Conservation (phyloP, 1,284 basidiomycete species). For the Trametes pubescens region DNA sequence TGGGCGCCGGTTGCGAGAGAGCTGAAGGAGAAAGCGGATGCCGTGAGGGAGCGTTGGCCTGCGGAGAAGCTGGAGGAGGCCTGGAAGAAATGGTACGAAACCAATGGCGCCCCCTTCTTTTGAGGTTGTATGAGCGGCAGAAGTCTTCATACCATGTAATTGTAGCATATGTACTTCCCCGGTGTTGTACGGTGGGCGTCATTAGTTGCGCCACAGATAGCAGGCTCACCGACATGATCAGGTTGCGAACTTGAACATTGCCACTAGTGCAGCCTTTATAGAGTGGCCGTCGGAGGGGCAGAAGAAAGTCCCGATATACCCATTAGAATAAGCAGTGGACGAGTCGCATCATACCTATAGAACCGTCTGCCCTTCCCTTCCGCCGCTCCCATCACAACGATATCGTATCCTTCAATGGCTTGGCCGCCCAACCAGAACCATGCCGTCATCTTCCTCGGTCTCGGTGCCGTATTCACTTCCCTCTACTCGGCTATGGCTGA, state of each 20-base stretch:
- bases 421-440: slow-evolving; percentile 77
- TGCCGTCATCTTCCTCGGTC: slow-evolving; percentile 82
- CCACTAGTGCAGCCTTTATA: too few species aligned
- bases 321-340: slow-evolving; percentile 25
- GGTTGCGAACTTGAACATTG: not conserved
- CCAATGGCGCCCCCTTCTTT: slow-evolving; percentile 30
- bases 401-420: slow-evolving; percentile 16
- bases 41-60: slow-evolving; percentile 57
- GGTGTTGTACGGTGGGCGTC: not conserved
- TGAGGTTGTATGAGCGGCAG: not conserved
- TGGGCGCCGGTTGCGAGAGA: slow-evolving; percentile 47
- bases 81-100: slow-evolving; percentile 38
- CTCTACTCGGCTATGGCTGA: slow-evolving; percentile 43
- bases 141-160: not conserved
- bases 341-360: slow-evolving; percentile 20
- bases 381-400: not conserved
- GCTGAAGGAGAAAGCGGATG: slow-evolving; percentile 56
- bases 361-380: slow-evolving; percentile 3
- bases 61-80: slow-evolving; percentile 36
- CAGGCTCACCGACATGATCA: slow-evolving; percentile 1
- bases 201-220: not conserved
- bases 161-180: not conserved
- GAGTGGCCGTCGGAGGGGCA: not conserved
- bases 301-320: slow-evolving; percentile 12
- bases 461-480: slow-evolving; percentile 70